phyloP scores from a whole-genome alignment of 2,329 filamentous ascomycete species.

The Penicillium sp. region DNA sequence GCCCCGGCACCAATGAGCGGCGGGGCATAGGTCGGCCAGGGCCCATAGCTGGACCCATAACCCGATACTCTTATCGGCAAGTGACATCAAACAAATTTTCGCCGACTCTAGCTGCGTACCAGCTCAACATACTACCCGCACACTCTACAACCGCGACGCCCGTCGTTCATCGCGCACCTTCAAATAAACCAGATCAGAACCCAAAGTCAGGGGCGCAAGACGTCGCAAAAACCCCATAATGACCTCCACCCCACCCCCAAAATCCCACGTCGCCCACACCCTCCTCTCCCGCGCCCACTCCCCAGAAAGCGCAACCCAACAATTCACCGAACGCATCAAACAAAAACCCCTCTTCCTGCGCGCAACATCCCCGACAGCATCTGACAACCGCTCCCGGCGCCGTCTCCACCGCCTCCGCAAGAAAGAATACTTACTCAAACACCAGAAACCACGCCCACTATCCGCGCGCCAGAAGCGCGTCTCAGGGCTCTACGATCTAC shows the following conservation, averaged over 20 bases:
- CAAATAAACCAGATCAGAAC: neutral
- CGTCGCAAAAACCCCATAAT: constrained; percentile 10
- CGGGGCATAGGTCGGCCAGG: too few relatives aligned
- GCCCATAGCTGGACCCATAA: too few relatives aligned
- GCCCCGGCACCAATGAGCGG: too few relatives aligned
- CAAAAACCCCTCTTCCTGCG: constrained; percentile 76
- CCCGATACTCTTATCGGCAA: constrained; percentile 14
- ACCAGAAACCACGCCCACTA: constrained; percentile 62
- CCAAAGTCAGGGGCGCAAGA: neutral
- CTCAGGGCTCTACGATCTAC: constrained; percentile 70
- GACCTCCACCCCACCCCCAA: constrained; percentile 22
- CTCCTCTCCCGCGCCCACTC: constrained; percentile 78
- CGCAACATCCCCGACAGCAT: constrained; percentile 64
- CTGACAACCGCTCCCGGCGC: constrained; percentile 53
- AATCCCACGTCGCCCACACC: constrained; percentile 51
- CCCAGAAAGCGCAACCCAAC: constrained; percentile 63
- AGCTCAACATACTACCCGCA: constrained; percentile 3
- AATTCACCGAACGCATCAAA: constrained; percentile 78
- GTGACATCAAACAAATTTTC: constrained; percentile 20
- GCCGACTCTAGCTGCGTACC: constrained; percentile 5
- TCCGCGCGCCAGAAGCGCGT: constrained; percentile 73
- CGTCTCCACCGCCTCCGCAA: constrained; percentile 49
- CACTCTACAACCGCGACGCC: neutral
- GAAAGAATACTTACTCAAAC: constrained; percentile 45
- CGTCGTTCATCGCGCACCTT: neutral